phyloP scores from a whole-genome alignment of 768 basidiomycete genomes.

The Collybiopsis luxurians region DNA sequence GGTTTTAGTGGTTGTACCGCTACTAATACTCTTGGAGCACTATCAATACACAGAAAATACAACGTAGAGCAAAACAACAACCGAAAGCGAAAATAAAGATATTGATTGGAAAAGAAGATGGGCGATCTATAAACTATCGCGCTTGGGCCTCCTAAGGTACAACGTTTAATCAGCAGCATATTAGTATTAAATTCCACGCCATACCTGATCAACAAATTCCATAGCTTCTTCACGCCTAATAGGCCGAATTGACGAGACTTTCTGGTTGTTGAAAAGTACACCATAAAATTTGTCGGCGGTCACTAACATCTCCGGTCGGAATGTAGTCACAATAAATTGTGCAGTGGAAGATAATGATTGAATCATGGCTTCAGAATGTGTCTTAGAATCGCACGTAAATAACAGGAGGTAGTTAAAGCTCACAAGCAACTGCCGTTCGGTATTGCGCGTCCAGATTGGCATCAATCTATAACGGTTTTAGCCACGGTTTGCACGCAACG shows the following conservation, averaged over 20 bases:
- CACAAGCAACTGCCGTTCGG: conserved; percentile 93
- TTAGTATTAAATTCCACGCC: conserved; percentile 16
- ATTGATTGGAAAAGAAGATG: neutral
- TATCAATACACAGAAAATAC: too few species aligned
- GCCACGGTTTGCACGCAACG: neutral
- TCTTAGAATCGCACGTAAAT: neutral
- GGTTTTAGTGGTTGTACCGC: too few species aligned
- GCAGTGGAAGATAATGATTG: conserved; percentile 82
- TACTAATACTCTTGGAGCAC: too few species aligned
- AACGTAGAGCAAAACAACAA: too few species aligned
- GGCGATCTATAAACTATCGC: conserved; percentile 5
- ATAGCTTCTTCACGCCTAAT: conserved; percentile 90
- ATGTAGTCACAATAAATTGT: conserved; percentile 98
- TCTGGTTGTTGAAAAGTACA: conserved; percentile 93
- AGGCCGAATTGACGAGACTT: conserved; percentile 83
- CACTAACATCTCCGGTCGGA: conserved; percentile 95
- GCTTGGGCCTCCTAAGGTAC: conserved; percentile 19
- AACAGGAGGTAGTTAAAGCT: conserved; percentile 25
- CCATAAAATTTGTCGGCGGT: conserved; percentile 97
- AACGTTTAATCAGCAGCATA: neutral
- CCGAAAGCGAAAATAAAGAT: too few species aligned
- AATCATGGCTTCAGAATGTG: conserved; percentile 74
- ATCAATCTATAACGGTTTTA: conserved; percentile 63
- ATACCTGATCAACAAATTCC: conserved; percentile 90
- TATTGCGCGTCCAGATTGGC: conserved; percentile 98